Evolutionary conservation across 306 rosid species (phyloP).

Genomic region (Casuarina glauca): DNA sequence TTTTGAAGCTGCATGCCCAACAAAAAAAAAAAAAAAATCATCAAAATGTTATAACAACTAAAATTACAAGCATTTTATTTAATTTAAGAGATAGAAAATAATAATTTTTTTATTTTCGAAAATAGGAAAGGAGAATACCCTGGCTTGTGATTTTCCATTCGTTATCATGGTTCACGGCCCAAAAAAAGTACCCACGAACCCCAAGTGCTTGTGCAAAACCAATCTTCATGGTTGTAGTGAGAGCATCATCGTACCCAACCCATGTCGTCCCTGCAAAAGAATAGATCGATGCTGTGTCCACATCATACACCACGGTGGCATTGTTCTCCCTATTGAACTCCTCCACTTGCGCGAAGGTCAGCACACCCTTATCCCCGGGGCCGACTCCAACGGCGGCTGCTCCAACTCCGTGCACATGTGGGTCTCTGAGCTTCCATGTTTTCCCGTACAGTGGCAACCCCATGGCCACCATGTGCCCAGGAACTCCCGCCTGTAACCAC

Average conservation of each 20-base stretch:
- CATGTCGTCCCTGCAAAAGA: conserved; percentile 40
- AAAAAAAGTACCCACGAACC: conserved; percentile 79
- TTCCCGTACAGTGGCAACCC: conserved; percentile 66
- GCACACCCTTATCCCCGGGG: conserved; percentile 44
- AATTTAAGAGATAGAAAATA: background rate
- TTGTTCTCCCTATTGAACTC: conserved; percentile 1
- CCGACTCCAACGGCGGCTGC: conserved; percentile 48
- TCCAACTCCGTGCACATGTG: conserved; percentile 39
- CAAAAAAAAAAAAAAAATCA: background rate
- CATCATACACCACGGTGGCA: conserved; percentile 36
- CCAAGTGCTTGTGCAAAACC: conserved; percentile 66
- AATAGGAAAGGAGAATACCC: conserved; percentile 22
- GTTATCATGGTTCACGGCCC: conserved; percentile 57
- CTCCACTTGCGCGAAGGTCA: conserved; percentile 25
- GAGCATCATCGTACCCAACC: conserved; percentile 58
- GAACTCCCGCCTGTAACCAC: conserved; percentile 58
- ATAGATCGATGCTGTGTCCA: conserved; percentile 33
- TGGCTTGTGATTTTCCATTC: conserved; percentile 38
- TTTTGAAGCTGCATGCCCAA: conserved; percentile 35
- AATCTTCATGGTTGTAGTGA: conserved; percentile 36
- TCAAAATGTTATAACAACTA: background rate
- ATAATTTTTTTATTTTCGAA: background rate
- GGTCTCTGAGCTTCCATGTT: conserved; percentile 56
- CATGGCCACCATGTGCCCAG: conserved; percentile 45
- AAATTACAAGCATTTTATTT: background rate